These are phyloP conservation scores for Alternaria longipes DNA, from an alignment of 2,329 filamentous ascomycete species.

Conservation along the genomic window DNA sequence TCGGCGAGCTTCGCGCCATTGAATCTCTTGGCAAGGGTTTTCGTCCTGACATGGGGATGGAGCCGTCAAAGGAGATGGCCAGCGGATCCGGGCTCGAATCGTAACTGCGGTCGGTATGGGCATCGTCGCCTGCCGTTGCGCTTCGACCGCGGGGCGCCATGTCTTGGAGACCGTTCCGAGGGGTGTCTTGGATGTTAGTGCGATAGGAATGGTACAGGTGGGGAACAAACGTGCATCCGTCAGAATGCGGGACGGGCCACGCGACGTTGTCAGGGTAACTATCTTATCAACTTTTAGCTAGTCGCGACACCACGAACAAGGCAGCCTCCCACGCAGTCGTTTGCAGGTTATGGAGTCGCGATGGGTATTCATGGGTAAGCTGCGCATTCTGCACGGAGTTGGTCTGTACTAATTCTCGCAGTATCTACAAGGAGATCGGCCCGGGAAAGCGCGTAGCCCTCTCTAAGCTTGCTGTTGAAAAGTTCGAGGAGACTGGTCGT, in stretches of 20 bases:
- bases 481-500: constrained; percentile 73
- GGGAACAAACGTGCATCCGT: constrained; percentile 22
- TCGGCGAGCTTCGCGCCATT: constrained; percentile 43
- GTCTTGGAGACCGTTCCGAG: constrained; percentile 9
- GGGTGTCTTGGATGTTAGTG: constrained; percentile 22
- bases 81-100: constrained; percentile 52
- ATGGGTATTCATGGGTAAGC: constrained; percentile 55
- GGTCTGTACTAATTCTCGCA: constrained; percentile 52
- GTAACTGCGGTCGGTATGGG: constrained; percentile 29
- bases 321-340: constrained; percentile 15
- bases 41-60: constrained; percentile 29
- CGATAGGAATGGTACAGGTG: constrained; percentile 21
- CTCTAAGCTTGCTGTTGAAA: constrained; percentile 80
- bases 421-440: constrained; percentile 91
- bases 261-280: constrained; percentile 43
- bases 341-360: constrained; percentile 31
- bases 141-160: constrained; percentile 40
- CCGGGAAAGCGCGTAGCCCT: constrained; percentile 80
- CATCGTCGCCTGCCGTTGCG: constrained; percentile 26
- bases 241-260: constrained; percentile 26
- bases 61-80: constrained; percentile 40
- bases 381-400: neutral
- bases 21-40: constrained; percentile 33
- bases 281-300: constrained; percentile 34
- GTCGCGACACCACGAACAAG: constrained; percentile 27